A percentile compares a stretch with the other conserved stretches of the same genome.
Evolutionary conservation across 441 rosid genomes (phyloP).

Genomic region (Pelargonium citronellum): DNA sequence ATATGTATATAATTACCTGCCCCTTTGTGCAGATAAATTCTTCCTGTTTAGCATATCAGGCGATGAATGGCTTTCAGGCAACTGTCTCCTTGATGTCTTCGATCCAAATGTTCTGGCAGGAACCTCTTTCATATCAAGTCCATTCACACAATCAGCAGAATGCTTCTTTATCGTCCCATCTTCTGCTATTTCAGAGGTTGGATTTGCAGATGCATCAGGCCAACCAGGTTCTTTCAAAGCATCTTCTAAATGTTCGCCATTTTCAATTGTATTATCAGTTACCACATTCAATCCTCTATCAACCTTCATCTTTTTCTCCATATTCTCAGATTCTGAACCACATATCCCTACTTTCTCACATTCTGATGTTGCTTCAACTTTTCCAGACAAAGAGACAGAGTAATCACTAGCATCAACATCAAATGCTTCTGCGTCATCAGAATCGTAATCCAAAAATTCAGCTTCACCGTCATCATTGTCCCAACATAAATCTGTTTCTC

Average conservation of each 20-base stretch:
- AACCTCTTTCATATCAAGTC: slow-evolving; percentile 21
- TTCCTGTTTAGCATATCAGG: slow-evolving; percentile 5
- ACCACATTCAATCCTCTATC: slow-evolving; percentile 30
- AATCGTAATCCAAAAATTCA: slow-evolving; percentile 46
- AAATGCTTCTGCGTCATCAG: slow-evolving; percentile 17
- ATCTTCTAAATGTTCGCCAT: slow-evolving; percentile 18
- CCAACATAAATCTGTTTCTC: slow-evolving; percentile 41
- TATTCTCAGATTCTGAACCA: slow-evolving; percentile 30
- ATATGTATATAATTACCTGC: slow-evolving; percentile 27
- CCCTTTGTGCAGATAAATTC: slow-evolving; percentile 17
- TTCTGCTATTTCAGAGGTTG: slow-evolving; percentile 25
- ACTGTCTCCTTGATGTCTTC: slow-evolving; percentile 27
- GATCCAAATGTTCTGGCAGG: slow-evolving; percentile 26
- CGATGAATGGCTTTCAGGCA: not conserved
- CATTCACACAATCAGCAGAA: slow-evolving; percentile 26
- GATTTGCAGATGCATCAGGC: slow-evolving; percentile 18
- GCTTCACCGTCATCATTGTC: slow-evolving; percentile 33
- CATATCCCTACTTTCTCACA: slow-evolving; percentile 37
- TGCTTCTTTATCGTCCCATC: slow-evolving; percentile 30
- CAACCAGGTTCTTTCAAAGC: slow-evolving; percentile 13
- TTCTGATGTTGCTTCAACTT: slow-evolving; percentile 20
- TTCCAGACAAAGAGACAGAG: slow-evolving; percentile 4
- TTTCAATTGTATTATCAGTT: slow-evolving; percentile 22
- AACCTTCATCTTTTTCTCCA: slow-evolving; percentile 29
- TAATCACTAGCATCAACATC: slow-evolving; percentile 10